A percentile compares a stretch with the other conserved stretches of the same genome.
Evolutionary conservation across 1,284 basidiomycete species (phyloP).

Genomic region (Leccinum subspadiceum): DNA sequence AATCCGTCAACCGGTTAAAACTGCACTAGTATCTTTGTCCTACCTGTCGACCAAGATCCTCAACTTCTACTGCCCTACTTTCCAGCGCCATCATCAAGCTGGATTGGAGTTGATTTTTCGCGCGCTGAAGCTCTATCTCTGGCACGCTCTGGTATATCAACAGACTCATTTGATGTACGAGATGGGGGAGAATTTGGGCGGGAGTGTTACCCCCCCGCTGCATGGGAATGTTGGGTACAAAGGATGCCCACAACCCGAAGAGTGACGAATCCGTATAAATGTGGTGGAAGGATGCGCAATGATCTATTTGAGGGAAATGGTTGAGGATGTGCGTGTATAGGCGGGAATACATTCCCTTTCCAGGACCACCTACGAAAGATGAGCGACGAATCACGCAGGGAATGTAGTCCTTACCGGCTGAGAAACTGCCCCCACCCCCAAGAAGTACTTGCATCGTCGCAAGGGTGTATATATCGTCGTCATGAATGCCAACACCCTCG

Average conservation of each 20-base stretch:
- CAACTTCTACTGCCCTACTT: slow-evolving; percentile 86
- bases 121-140: slow-evolving; percentile 72
- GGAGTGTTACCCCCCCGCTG: slow-evolving; percentile 60
- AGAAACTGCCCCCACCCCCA: slow-evolving; percentile 94
- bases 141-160: slow-evolving; percentile 69
- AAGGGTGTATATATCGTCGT: slow-evolving; percentile 92
- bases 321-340: slow-evolving; percentile 98
- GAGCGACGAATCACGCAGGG: slow-evolving; percentile 8
- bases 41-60: slow-evolving; percentile 83
- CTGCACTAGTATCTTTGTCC: slow-evolving; percentile 13
- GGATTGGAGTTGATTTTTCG: slow-evolving; percentile 95
- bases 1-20: slow-evolving; percentile 1
- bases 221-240: slow-evolving; percentile 68
- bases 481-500: slow-evolving; percentile 90
- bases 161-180: slow-evolving; percentile 82
- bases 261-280: slow-evolving; percentile 95
- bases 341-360: slow-evolving; percentile 99
- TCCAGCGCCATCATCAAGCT: slow-evolving; percentile 96
- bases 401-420: slow-evolving; percentile 61
- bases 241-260: slow-evolving; percentile 92
- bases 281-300: slow-evolving; percentile 98
- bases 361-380: slow-evolving; percentile 73
- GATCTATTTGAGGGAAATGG: slow-evolving; percentile 91
- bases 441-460: slow-evolving; percentile 95
- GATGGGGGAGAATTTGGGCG: slow-evolving; percentile 76